Evolutionary conservation across 805 yeast species (phyloP).

Genomic region (Wickerhamiella azyma): DNA sequence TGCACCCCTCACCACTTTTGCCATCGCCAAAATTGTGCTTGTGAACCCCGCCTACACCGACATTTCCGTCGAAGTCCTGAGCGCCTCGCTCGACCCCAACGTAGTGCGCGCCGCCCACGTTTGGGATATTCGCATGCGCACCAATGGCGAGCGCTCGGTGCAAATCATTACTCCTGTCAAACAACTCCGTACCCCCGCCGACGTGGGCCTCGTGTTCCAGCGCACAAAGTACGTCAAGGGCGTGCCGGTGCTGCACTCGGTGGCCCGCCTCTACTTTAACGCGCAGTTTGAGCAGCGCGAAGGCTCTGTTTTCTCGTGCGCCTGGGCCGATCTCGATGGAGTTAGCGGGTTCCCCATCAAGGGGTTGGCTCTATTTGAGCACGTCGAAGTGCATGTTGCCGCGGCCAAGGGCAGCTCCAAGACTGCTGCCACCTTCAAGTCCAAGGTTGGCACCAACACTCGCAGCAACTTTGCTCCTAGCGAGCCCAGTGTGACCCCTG

Average conservation of each 20-base stretch:
- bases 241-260: slow-evolving; percentile 3
- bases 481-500: too few species aligned
- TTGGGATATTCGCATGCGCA: neutral
- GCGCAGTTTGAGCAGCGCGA: neutral
- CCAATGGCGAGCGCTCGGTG: slow-evolving; percentile 1
- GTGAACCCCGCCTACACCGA: slow-evolving; percentile 10
- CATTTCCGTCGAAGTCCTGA: slow-evolving; percentile 8
- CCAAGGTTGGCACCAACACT: too few species aligned
- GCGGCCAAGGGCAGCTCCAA: neutral
- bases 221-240: slow-evolving; percentile 4
- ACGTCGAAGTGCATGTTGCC: neutral
- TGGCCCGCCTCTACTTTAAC: slow-evolving; percentile 6
- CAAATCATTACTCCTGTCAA: neutral
- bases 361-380: slow-evolving; percentile 3
- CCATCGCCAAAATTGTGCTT: neutral
- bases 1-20: neutral
- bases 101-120: too few species aligned
- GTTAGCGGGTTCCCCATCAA: slow-evolving; percentile 2
- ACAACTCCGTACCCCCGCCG: slow-evolving; percentile 1
- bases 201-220: slow-evolving; percentile 3
- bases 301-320: neutral
- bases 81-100: too few species aligned
- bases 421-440: too few species aligned
- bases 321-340: slow-evolving; percentile 7
- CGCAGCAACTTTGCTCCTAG: too few species aligned